Evolutionary conservation across 164 flowering plant genomes (phyloP).

Genomic region (Berberis thunbergii): DNA sequence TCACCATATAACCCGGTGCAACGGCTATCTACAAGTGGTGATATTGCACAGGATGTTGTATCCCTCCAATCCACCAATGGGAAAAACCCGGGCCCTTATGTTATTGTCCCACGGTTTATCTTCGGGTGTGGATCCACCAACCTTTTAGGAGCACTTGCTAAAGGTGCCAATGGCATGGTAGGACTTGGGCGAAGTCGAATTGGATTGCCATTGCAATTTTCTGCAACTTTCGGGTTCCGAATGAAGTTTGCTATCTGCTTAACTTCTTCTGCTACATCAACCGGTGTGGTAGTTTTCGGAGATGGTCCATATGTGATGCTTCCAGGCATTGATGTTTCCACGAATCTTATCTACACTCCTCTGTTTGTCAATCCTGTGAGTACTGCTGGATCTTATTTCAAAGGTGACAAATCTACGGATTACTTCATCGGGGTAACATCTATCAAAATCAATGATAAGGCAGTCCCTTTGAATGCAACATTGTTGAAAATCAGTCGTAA

Average conservation of each 20-base stretch:
- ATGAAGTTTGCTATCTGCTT: constrained; percentile 10
- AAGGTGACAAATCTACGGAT: too few species aligned
- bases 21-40: constrained; percentile 2
- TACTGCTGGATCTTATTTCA: too few species aligned
- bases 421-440: too few species aligned
- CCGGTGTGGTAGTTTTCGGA: constrained; percentile 10
- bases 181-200: constrained; percentile 22
- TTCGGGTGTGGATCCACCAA: constrained; percentile 25
- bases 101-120: constrained; percentile 17
- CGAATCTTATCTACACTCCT: constrained; percentile 7
- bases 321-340: constrained; percentile 9
- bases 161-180: constrained; percentile 20
- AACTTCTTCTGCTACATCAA: background rate
- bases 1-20: too few species aligned
- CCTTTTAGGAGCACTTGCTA: constrained; percentile 16
- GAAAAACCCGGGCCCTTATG: constrained; percentile 9
- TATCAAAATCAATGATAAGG: too few species aligned
- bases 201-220: constrained; percentile 23
- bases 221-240: constrained; percentile 19
- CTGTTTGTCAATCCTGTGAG: background rate
- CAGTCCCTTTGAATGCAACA: too few species aligned
- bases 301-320: constrained; percentile 10
- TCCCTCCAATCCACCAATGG: constrained; percentile 14
- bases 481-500: too few species aligned
- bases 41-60: constrained; percentile 23